Evolutionary conservation across 371 early-diverging fungal species (phyloP), one percentile per base, ranked within the genome.

Genomic region (Saksenaea vasiformis): DNA sequence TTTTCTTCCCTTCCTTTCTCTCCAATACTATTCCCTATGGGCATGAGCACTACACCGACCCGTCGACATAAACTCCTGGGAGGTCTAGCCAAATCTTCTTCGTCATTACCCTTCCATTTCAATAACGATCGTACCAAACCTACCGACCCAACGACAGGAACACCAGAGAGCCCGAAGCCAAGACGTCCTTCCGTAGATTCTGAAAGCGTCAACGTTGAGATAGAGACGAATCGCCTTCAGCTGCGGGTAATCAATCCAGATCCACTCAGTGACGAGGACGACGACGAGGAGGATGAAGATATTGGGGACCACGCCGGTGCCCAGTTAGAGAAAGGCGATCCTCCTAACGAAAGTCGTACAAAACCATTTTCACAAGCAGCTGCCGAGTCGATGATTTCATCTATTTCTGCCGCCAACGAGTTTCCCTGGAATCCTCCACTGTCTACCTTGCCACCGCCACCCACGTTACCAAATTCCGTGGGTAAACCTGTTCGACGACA

Each of bases 161-260:
- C 31, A 19, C 24, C 51, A 47, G 51, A 47, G 2, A 22, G 51
- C 10, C 22, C 51, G 22, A 47, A 47, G 22, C 22, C 51, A 22
- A 17, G 22, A 47, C 51, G 51, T 10, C 4, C 51, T 5, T 47
- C 51, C 3, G 22, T 47, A 17, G 51, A 47, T 47, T 47, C 51
- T 19, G 51, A 47, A 10, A 47, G 22, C 22, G 51, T n/a, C 51
- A 47, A 17, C 5, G 51, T 22, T 47, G 51, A 47, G 11, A 22
- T 47, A 47, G 51, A 47, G 51, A 47, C 22, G 4, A 22, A n/a
- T 17, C 51, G 22, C 4, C 51, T 47, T 22, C 51, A 22, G 5
- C 56, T 70, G 10, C 53, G 70, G 27, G 70, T 70, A n/a, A 70
- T 70, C 60, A 70, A 70, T 56, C 70, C 70, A 24, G 70, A 70